Evolutionary conservation across 1,139 yeast species (phyloP), one percentile per base, ranked within the genome.

Genomic region (Blastobotrys capitulatus): DNA sequence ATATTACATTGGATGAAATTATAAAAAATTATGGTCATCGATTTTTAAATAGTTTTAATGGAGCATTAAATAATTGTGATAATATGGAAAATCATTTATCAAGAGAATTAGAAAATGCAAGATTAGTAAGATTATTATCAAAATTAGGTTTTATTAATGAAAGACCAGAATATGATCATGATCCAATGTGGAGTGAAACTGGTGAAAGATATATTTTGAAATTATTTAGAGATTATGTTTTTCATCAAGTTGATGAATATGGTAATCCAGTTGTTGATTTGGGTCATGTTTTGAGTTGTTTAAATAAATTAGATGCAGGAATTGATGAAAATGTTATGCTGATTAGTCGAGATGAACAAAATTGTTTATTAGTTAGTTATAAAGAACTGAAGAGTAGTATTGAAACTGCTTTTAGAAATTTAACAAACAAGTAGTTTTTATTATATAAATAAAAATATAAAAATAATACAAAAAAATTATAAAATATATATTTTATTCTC

Each of bases 221-320:
- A 60, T 69, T 92, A 50, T 92, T 92, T 67, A 77, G 86, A 52
- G 95, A 90, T 65, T 87, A 80, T 62, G 83, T 90, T 4, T 92
- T 90, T 69, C 94, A 86, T 62, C 95, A 86, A 62, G 77, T 75
- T 43, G 89, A 88, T 63, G 94, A 84, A 48, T 68, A 69, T 34
- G 96, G 96, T 16, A 77, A 78, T 59, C 89, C 96, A 1, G 79
- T 83, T 2, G 72, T 88, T 50, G 97, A 94, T 67, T 72, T 92
- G 58, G 83, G 90, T 1, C 88, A 89, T 64, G 94, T 90, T 3
- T 71, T 94, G 55, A 73, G 79, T 47, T 79, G 84, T 57, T 71
- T 92, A 60, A 92, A 92, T 69, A 92, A 92, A 66, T 72, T 92
- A 53, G 99, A 94, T 65, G 95, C 94, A 13, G 98, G 97, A 1